Evolutionary conservation across 495 filamentous ascomycete genomes (phyloP).

Genomic region (Rhizodiscina lignyota): DNA sequence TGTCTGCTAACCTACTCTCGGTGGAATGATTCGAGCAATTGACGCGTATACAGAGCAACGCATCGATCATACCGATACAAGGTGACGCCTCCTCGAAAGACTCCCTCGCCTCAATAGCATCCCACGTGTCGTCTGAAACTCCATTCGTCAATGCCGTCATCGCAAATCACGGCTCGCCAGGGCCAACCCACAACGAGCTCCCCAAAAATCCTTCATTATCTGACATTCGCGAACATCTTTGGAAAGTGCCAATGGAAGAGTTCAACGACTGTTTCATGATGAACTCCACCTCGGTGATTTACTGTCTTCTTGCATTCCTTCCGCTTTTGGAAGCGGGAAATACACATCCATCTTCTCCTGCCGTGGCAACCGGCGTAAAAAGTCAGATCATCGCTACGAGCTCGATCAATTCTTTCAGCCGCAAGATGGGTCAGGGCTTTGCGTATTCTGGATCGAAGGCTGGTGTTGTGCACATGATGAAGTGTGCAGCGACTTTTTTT

Average conservation of each 20-base stretch:
- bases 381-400: constrained; percentile 49
- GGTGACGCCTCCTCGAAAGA: constrained; percentile 53
- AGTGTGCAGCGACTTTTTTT: constrained; percentile 36
- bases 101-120: constrained; percentile 35
- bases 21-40: too few species aligned
- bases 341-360: constrained; percentile 13
- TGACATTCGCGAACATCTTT: constrained; percentile 34
- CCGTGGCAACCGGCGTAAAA: constrained; percentile 22
- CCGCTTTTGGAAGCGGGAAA: constrained; percentile 47
- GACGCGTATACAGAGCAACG: too few species aligned
- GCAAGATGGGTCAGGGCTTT: constrained; percentile 36
- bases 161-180: constrained; percentile 48
- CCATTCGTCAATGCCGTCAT: constrained; percentile 47
- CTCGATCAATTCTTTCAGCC: constrained; percentile 42
- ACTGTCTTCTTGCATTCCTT: constrained; percentile 45
- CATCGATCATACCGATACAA: constrained; percentile 38
- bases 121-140: constrained; percentile 33
- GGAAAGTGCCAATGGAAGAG: constrained; percentile 35
- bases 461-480: constrained; percentile 44
- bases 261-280: constrained; percentile 40
- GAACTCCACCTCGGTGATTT: constrained; percentile 44
- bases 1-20: too few species aligned
- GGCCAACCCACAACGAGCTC: constrained; percentile 27
- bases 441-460: constrained; percentile 52
- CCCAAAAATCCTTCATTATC: constrained; percentile 25